These are phyloP conservation scores for Stemphylium vesicarium DNA, from an alignment of 2,329 filamentous ascomycete species.

Conservation along the genomic window DNA sequence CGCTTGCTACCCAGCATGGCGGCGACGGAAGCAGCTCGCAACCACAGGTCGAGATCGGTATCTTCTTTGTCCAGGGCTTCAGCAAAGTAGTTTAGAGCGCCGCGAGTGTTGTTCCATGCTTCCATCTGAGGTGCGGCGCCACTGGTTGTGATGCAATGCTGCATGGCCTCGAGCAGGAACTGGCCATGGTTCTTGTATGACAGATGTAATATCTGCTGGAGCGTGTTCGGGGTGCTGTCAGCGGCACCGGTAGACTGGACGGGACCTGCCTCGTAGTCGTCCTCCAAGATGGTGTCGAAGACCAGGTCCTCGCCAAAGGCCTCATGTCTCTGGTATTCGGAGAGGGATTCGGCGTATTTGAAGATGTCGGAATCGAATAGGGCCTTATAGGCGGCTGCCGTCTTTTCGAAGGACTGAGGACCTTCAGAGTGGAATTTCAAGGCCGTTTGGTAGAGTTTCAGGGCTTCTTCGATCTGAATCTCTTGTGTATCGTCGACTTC, in stretches of 20 bases:
- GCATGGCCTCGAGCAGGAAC: slow-evolving; percentile 80
- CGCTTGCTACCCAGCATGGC: slow-evolving; percentile 64
- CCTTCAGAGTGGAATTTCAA: slow-evolving; percentile 92
- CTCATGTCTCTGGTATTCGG: slow-evolving; percentile 79
- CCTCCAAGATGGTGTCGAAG: slow-evolving; percentile 50
- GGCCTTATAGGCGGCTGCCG: slow-evolving; percentile 78
- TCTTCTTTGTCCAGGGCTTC: slow-evolving; percentile 70
- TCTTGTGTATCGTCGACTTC: slow-evolving; percentile 95
- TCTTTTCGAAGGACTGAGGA: slow-evolving; percentile 74
- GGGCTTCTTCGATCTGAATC: slow-evolving; percentile 93
- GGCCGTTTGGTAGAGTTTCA: slow-evolving; percentile 92
- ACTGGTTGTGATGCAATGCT: slow-evolving; percentile 53
- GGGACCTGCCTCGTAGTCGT: slow-evolving; percentile 48
- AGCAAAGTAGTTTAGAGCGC: slow-evolving; percentile 61
- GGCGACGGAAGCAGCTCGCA: slow-evolving; percentile 64
- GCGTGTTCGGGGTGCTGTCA: slow-evolving; percentile 77
- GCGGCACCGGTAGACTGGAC: slow-evolving; percentile 63
- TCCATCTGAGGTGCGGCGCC: slow-evolving; percentile 45
- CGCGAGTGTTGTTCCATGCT: slow-evolving; percentile 28
- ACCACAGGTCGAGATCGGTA: slow-evolving; percentile 68
- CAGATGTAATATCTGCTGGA: slow-evolving; percentile 89
- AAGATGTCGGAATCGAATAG: slow-evolving; percentile 95
- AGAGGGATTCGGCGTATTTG: slow-evolving; percentile 83
- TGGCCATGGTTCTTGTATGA: slow-evolving; percentile 96
- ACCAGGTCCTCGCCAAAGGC: slow-evolving; percentile 55